Evolutionary conservation across 495 filamentous ascomycete genomes (phyloP).

Genomic region (Xylaria nigripes): DNA sequence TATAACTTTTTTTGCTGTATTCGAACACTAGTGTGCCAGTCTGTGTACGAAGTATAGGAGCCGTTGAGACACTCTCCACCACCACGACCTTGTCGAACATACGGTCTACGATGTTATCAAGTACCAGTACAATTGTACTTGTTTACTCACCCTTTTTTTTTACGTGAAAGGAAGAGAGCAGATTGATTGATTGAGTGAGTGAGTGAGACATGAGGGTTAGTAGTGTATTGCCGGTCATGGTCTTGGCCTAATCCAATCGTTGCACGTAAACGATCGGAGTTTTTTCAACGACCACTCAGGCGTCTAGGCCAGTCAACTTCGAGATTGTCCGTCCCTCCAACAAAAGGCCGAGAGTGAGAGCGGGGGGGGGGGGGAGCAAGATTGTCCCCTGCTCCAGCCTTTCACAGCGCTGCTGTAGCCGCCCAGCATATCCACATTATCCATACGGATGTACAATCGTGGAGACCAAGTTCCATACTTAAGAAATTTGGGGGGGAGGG

Average conservation of each 20-base stretch:
- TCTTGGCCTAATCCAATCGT: constrained; percentile 22
- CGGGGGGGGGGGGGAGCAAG: not conserved
- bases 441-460: constrained; percentile 5
- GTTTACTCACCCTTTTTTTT: too few relatives aligned
- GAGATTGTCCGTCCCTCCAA: constrained; percentile 25
- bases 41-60: constrained; percentile 1
- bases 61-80: constrained; percentile 12
- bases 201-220: constrained; percentile 12
- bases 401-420: constrained; percentile 39
- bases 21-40: not conserved
- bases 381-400: constrained; percentile 29
- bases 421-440: constrained; percentile 20
- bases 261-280: constrained; percentile 30
- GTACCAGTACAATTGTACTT: too few relatives aligned
- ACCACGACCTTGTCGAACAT: too few relatives aligned
- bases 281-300: constrained; percentile 25
- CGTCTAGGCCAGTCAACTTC: constrained; percentile 15
- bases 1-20: too few relatives aligned
- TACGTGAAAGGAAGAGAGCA: not conserved
- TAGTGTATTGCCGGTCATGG: constrained; percentile 22
- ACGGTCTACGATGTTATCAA: too few relatives aligned
- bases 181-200: constrained; percentile 10
- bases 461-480: constrained; percentile 10
- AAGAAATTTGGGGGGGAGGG: constrained; percentile 6
- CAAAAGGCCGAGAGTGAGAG: constrained; percentile 26